These are phyloP conservation scores for Lithohypha guttulata DNA, from an alignment of 2,329 filamentous ascomycete genomes.

Conservation along the genomic window DNA sequence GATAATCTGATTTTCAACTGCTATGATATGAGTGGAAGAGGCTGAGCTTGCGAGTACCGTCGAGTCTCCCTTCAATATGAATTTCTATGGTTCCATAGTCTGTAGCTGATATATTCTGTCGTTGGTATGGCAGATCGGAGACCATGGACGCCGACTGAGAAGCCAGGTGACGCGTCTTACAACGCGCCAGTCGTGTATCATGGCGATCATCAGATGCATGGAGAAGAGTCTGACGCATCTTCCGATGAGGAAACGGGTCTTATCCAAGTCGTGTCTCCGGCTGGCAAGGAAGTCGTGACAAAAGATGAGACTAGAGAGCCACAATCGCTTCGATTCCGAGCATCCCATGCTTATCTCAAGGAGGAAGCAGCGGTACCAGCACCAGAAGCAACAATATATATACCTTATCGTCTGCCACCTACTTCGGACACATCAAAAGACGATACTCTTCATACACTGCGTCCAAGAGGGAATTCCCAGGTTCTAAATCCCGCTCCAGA, in stretches of 20 bases:
- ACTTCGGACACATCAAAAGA: not conserved
- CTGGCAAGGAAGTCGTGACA: not conserved
- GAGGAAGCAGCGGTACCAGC: conserved; percentile 3
- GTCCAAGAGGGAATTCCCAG: conserved; percentile 1
- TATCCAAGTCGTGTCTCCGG: not conserved
- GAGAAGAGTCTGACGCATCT: conserved; percentile 3
- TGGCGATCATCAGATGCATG: conserved; percentile 2
- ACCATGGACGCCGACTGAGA: conserved; percentile 7
- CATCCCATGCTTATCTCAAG: not conserved
- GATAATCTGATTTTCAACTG: too few species aligned
- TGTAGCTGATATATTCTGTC: not conserved
- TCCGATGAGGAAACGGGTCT: conserved; percentile 1
- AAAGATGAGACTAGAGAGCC: not conserved
- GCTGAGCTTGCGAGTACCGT: too few species aligned
- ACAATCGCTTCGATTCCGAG: not conserved
- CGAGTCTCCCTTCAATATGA: not conserved
- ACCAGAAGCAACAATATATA: conserved; percentile 2
- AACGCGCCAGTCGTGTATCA: conserved; percentile 3
- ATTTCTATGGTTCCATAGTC: not conserved
- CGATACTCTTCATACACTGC: not conserved
- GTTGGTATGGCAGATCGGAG: conserved; percentile 1
- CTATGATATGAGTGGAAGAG: too few species aligned
- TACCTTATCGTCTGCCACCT: not conserved
- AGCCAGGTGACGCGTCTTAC: conserved; percentile 8
- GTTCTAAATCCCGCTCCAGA: not conserved